phyloP scores from a whole-genome alignment of 441 rosid species.

The Capsella rubella region DNA sequence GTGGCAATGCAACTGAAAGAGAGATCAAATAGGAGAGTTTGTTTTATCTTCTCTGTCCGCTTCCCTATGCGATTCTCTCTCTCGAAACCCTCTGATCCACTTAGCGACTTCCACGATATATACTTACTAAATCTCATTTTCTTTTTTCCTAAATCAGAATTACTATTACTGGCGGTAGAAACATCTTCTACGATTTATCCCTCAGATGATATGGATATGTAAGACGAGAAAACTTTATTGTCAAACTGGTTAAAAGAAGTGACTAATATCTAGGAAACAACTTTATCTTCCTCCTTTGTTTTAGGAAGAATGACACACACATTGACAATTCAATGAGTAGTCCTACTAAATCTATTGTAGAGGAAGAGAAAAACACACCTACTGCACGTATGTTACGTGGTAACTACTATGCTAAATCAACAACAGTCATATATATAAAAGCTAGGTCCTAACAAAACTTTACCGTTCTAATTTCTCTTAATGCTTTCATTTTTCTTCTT shows the following conservation, averaged over 20 bases:
- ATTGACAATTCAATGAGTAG: neutral
- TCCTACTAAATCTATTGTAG: constrained; percentile 13
- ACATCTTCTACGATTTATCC: neutral
- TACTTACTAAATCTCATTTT: neutral
- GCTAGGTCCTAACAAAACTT: constrained; percentile 33
- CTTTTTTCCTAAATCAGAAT: too few species aligned
- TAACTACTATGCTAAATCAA: constrained; percentile 16
- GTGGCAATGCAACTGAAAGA: constrained; percentile 11
- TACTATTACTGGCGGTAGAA: neutral
- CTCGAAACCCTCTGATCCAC: neutral
- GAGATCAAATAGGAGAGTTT: constrained; percentile 1
- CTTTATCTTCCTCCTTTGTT: neutral
- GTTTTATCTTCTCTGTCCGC: constrained; percentile 55
- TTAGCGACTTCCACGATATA: neutral
- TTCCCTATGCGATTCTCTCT: constrained; percentile 62
- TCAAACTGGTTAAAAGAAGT: neutral
- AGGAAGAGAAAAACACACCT: neutral
- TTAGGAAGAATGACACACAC: neutral
- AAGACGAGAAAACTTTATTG: neutral
- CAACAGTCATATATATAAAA: constrained; percentile 24
- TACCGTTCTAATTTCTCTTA: constrained; percentile 32
- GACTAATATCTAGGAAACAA: neutral
- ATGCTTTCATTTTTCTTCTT: constrained; percentile 53
- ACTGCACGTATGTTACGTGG: constrained; percentile 13
- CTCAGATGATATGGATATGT: neutral